Conservation (phyloP, 768 basidiomycete genomes). For the Obba rivulosa region DNA sequence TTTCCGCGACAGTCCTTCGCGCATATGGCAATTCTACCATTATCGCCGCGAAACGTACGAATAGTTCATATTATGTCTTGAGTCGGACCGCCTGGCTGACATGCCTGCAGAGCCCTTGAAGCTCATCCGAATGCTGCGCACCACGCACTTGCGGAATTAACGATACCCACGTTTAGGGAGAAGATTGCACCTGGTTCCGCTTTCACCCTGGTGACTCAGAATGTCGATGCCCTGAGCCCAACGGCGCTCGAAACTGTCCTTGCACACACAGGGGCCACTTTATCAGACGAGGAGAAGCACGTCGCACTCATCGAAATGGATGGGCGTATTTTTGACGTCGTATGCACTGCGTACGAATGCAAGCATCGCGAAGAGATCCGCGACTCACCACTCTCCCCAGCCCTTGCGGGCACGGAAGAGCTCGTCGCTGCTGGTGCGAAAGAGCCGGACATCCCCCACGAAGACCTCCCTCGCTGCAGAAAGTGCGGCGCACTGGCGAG, state of each 20-base stretch:
- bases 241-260: conserved; percentile 27
- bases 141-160: conserved; percentile 39
- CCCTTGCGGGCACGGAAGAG: conserved; percentile 13
- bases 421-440: conserved; percentile 14
- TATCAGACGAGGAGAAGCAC: conserved; percentile 1
- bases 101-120: conserved; percentile 35
- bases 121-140: conserved; percentile 59
- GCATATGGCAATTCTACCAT: conserved; percentile 61
- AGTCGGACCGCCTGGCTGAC: too few relatives aligned
- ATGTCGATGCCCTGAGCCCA: conserved; percentile 47
- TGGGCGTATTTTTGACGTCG: conserved; percentile 45
- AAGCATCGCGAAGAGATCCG: conserved; percentile 33
- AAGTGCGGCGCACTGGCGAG: conserved; percentile 26
- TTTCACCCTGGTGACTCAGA: conserved; percentile 54
- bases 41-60: conserved; percentile 43
- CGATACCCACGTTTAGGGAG: conserved; percentile 32
- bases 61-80: background rate
- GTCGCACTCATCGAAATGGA: conserved; percentile 48
- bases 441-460: conserved; percentile 18
- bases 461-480: conserved; percentile 26
- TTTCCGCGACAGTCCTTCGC: conserved; percentile 41
- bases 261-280: background rate
- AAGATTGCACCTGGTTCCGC: conserved; percentile 34
- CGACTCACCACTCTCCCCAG: conserved; percentile 12
- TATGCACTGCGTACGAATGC: conserved; percentile 36